Conservation (phyloP, 1,284 basidiomycete species). For the Sporisorium reilianum region DNA sequence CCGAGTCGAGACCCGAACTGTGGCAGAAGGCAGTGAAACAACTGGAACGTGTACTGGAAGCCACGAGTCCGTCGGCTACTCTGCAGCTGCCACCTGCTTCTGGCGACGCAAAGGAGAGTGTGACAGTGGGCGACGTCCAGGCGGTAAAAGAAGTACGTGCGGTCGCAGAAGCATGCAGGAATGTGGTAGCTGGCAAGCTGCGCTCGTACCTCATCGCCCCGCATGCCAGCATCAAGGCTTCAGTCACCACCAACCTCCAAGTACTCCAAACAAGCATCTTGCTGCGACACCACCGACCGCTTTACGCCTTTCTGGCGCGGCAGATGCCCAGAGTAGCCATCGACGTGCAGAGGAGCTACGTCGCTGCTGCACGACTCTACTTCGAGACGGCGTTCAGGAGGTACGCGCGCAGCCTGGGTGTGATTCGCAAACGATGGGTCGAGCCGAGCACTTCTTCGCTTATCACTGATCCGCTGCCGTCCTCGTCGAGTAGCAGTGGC, state of each 20-base stretch:
- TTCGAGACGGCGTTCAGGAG: conserved; percentile 95
- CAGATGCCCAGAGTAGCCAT: conserved; percentile 84
- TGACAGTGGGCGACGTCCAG: conserved; percentile 63
- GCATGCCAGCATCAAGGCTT: conserved; percentile 83
- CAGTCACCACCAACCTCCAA: conserved; percentile 91
- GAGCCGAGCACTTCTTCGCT: conserved; percentile 14
- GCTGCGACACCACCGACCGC: conserved; percentile 76
- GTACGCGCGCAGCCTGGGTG: conserved; percentile 77
- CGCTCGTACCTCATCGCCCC: conserved; percentile 86
- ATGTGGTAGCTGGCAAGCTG: conserved; percentile 85
- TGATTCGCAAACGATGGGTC: conserved; percentile 44
- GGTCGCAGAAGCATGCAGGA: conserved; percentile 84
- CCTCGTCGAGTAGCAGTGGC: background rate
- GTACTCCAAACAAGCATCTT: conserved; percentile 89
- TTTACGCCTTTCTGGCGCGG: conserved; percentile 87
- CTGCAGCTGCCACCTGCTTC: background rate
- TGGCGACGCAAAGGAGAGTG: background rate
- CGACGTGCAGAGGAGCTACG: conserved; percentile 90
- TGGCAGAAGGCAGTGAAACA: conserved; percentile 86
- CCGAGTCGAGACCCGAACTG: conserved; percentile 63
- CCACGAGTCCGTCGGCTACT: conserved; percentile 74
- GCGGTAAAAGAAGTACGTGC: conserved; percentile 84
- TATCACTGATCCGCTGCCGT: conserved; percentile 18
- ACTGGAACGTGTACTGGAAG: conserved; percentile 81
- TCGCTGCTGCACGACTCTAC: conserved; percentile 85